phyloP scores from a whole-genome alignment of 106 monocot species.

The Triglochin maritima region DNA sequence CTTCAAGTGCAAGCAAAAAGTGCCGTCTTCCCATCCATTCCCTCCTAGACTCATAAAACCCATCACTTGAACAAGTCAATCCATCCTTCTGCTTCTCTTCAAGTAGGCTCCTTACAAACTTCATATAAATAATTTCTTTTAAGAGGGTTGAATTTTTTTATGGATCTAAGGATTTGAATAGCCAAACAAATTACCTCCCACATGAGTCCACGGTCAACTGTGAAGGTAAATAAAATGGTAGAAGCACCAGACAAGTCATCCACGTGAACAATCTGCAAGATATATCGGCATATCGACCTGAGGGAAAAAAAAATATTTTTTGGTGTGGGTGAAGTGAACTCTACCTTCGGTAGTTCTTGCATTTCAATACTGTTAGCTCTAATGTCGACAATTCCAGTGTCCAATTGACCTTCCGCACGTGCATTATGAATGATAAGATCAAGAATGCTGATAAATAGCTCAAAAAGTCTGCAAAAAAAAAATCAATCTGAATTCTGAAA shows the following conservation, averaged over 20 bases:
- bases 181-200: constrained; percentile 61
- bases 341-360: constrained; percentile 66
- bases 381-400: constrained; percentile 96
- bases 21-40: constrained; percentile 98
- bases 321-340: background rate
- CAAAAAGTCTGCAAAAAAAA: constrained; percentile 62
- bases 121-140: background rate
- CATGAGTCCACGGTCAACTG: constrained; percentile 71
- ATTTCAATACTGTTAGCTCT: constrained; percentile 68
- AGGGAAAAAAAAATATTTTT: no score
- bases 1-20: constrained; percentile 73
- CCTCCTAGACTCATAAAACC: constrained; percentile 93
- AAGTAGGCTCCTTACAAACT: constrained; percentile 70
- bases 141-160: background rate
- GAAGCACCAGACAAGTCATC: constrained; percentile 85
- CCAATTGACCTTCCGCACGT: constrained; percentile 83
- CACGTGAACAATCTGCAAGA: constrained; percentile 69
- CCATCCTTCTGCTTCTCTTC: constrained; percentile 57
- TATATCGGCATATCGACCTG: background rate
- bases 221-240: constrained; percentile 72
- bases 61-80: constrained; percentile 34
- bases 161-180: background rate
- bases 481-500: background rate
- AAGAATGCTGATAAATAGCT: constrained; percentile 73
- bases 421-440: constrained; percentile 79